Percentiles rank a stretch among this genome's conserved stretches.
Conservation (phyloP, 306 rosid species). For the Dalbergia oliveri region DNA sequence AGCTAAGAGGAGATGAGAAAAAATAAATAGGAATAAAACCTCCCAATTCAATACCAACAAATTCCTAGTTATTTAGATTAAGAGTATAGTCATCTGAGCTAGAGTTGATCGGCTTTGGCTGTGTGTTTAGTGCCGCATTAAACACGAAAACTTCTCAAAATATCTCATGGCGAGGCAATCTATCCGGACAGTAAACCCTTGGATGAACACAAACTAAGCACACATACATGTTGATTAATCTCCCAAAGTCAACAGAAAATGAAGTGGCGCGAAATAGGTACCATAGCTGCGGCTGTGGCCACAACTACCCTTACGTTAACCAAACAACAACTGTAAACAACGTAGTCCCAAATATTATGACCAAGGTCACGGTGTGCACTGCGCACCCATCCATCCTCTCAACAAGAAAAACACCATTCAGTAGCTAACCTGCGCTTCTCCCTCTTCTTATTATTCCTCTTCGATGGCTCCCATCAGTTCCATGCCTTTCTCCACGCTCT, state of each 20-base stretch:
- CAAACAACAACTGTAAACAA: background rate
- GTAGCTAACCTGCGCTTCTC: conserved; percentile 17
- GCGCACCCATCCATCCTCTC: background rate
- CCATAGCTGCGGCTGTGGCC: conserved; percentile 70
- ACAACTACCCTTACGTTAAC: conserved; percentile 44
- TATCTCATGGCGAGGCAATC: background rate
- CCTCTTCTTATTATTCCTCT: conserved; percentile 35
- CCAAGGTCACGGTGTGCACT: conserved; percentile 13
- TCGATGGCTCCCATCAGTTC: conserved; percentile 68
- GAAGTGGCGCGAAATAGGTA: conserved; percentile 69
- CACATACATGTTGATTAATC: background rate
- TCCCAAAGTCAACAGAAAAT: conserved; percentile 65
- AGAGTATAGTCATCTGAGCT: no score
- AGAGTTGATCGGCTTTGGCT: no score
- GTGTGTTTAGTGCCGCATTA: no score
- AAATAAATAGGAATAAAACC: no score
- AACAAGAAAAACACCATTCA: background rate
- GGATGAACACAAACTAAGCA: background rate
- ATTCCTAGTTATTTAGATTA: no score
- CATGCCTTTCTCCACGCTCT: conserved; percentile 58
- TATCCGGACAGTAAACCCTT: no score
- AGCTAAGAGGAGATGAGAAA: no score
- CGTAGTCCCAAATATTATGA: background rate
- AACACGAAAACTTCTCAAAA: background rate
- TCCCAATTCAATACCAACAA: no score